phyloP scores from a whole-genome alignment of 2,329 filamentous ascomycete genomes.

The Scortechinia acanthostroma region DNA sequence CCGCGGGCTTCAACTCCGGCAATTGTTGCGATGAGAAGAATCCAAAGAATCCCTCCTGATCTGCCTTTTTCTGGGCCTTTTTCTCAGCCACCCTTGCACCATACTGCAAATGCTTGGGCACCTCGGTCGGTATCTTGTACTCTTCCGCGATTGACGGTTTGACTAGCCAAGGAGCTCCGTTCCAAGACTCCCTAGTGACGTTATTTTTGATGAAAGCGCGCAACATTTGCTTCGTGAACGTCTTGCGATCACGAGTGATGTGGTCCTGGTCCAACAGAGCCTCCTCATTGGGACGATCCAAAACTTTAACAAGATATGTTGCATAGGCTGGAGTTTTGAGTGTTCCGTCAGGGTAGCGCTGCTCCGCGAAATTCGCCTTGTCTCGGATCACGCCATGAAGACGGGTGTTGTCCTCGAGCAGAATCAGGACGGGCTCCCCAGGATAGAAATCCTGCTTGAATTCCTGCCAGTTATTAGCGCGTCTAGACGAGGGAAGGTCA shows the following conservation, averaged over 20 bases:
- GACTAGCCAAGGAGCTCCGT: neutral
- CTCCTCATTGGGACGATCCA: constrained; percentile 63
- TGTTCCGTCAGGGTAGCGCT: constrained; percentile 53
- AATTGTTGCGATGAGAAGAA: constrained; percentile 45
- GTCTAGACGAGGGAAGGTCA: neutral
- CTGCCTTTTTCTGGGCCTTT: constrained; percentile 30
- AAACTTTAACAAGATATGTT: constrained; percentile 73
- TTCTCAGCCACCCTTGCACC: constrained; percentile 49
- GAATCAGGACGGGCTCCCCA: constrained; percentile 74
- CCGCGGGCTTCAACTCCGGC: constrained; percentile 67
- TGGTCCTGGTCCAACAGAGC: constrained; percentile 75
- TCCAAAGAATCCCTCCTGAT: constrained; percentile 7
- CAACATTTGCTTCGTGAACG: constrained; percentile 90
- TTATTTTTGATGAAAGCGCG: constrained; percentile 88
- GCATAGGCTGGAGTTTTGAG: constrained; percentile 61
- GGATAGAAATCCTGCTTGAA: constrained; percentile 90
- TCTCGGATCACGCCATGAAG: constrained; percentile 73
- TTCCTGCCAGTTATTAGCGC: constrained; percentile 64
- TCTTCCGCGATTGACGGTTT: constrained; percentile 37
- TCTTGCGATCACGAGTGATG: constrained; percentile 78
- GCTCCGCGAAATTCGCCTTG: constrained; percentile 64
- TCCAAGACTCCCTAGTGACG: constrained; percentile 42
- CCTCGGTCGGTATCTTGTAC: constrained; percentile 54
- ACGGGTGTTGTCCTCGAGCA: constrained; percentile 61
- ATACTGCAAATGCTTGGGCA: constrained; percentile 67